Evolutionary conservation across 2,329 filamentous ascomycete genomes (phyloP).

Genomic region (Diaporthe sp.): DNA sequence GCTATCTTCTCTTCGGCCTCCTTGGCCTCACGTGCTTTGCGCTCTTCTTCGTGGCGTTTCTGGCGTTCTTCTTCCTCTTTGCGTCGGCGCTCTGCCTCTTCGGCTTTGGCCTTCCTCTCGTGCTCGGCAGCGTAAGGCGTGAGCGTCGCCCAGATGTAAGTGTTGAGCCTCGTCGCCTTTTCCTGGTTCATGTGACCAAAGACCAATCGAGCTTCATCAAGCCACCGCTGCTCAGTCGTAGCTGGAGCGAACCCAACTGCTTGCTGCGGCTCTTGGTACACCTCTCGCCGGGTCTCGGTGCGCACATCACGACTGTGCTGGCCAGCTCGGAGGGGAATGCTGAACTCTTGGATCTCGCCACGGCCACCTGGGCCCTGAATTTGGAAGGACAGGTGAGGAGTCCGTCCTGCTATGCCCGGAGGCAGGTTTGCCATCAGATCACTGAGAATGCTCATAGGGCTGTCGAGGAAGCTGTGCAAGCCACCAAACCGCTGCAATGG

Average conservation of each 20-base stretch:
- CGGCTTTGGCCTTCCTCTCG: slow-evolving; percentile 78
- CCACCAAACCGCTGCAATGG: slow-evolving; percentile 65
- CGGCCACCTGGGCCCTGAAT: slow-evolving; percentile 64
- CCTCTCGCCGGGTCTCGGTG: slow-evolving; percentile 64
- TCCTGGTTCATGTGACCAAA: slow-evolving; percentile 80
- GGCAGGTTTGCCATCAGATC: slow-evolving; percentile 69
- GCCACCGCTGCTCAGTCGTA: slow-evolving; percentile 83
- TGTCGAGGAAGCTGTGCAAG: slow-evolving; percentile 61
- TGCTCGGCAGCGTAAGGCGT: slow-evolving; percentile 88
- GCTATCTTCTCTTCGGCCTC: slow-evolving; percentile 78
- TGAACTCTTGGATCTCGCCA: slow-evolving; percentile 67
- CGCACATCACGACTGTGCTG: slow-evolving; percentile 56
- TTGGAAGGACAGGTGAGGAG: slow-evolving; percentile 69
- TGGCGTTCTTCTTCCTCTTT: slow-evolving; percentile 72
- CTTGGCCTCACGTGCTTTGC: slow-evolving; percentile 76
- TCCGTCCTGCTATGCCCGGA: slow-evolving; percentile 62
- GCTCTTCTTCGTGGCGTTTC: slow-evolving; percentile 76
- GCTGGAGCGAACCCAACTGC: slow-evolving; percentile 82
- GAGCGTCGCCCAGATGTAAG: slow-evolving; percentile 78
- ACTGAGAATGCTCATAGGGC: slow-evolving; percentile 68
- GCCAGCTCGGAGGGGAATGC: slow-evolving; percentile 54
- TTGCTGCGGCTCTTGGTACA: slow-evolving; percentile 75
- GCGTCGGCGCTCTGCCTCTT: slow-evolving; percentile 64
- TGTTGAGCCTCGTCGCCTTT: slow-evolving; percentile 76
- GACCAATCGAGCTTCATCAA: slow-evolving; percentile 89